Evolutionary conservation across 116 monocot genomes (phyloP).

Genomic region (Iris pallida): DNA sequence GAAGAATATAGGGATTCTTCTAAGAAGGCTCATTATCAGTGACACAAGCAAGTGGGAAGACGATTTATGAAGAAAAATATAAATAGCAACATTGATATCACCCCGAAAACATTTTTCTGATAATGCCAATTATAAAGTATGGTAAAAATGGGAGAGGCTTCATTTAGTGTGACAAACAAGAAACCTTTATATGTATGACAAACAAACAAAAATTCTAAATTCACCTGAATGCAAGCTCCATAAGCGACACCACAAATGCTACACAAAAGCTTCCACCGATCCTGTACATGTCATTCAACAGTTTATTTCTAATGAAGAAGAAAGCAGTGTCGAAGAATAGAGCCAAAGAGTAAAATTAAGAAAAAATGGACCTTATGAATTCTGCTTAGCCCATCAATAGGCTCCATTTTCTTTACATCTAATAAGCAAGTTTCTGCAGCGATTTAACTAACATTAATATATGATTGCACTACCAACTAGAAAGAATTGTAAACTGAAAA

Average conservation of each 20-base stretch:
- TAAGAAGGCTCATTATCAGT: no score
- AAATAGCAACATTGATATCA: no score
- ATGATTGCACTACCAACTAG: background rate
- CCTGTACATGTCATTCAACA: constrained; percentile 41
- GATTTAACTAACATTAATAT: constrained; percentile 7
- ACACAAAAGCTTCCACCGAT: constrained; percentile 95
- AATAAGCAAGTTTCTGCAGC: constrained; percentile 81
- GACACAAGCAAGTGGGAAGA: no score
- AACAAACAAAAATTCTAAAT: background rate
- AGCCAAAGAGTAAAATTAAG: background rate
- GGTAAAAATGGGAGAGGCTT: no score
- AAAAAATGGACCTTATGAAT: constrained; percentile 66
- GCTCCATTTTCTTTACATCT: constrained; percentile 98
- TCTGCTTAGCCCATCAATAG: constrained; percentile 89
- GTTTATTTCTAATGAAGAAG: background rate
- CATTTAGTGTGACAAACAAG: no score
- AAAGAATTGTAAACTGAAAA: constrained; percentile 4
- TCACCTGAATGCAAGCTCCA: constrained; percentile 98
- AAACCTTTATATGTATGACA: no score
- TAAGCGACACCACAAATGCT: constrained; percentile 94
- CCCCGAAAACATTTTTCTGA: no score
- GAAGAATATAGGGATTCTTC: no score
- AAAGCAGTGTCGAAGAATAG: background rate
- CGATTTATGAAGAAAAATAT: no score
- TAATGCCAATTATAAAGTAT: no score